Evolutionary conservation across 1,284 basidiomycete species (phyloP).

Genomic region (Cutaneotrichosporon sp.): DNA sequence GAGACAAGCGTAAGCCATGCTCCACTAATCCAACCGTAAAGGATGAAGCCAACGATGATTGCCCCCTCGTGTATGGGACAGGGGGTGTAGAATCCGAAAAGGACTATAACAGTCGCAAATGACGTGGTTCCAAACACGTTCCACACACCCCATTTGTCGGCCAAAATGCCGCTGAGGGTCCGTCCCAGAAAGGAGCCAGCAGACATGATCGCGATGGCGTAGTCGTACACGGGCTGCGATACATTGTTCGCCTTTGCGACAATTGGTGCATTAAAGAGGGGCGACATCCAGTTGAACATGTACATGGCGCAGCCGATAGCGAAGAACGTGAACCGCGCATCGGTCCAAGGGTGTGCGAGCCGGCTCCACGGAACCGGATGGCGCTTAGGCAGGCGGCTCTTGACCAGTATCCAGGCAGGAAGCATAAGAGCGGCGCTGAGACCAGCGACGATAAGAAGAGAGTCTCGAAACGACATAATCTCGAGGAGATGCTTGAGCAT

Average conservation of each 20-base stretch:
- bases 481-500: conserved; percentile 38
- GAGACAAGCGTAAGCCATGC: conserved; percentile 42
- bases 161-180: conserved; percentile 32
- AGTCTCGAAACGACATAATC: conserved; percentile 28
- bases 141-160: conserved; percentile 42
- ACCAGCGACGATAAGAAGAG: conserved; percentile 41
- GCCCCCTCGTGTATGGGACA: conserved; percentile 24
- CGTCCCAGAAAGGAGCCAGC: conserved; percentile 41
- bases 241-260: conserved; percentile 28
- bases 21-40: conserved; percentile 37
- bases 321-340: conserved; percentile 29
- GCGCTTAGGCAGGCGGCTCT: conserved; percentile 37
- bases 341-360: conserved; percentile 28
- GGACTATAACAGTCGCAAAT: conserved; percentile 24
- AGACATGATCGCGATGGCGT: conserved; percentile 40
- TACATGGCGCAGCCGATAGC: conserved; percentile 30
- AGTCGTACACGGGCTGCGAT: conserved; percentile 21
- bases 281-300: conserved; percentile 22
- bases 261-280: conserved; percentile 37
- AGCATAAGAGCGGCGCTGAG: conserved; percentile 38
- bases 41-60: conserved; percentile 32
- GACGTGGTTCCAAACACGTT: conserved; percentile 34
- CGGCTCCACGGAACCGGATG: conserved; percentile 10
- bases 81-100: conserved; percentile 36
- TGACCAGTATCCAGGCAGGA: conserved; percentile 41